Evolutionary conservation across 1,284 basidiomycete species (phyloP).

Genomic region (Puccinia novopanici): DNA sequence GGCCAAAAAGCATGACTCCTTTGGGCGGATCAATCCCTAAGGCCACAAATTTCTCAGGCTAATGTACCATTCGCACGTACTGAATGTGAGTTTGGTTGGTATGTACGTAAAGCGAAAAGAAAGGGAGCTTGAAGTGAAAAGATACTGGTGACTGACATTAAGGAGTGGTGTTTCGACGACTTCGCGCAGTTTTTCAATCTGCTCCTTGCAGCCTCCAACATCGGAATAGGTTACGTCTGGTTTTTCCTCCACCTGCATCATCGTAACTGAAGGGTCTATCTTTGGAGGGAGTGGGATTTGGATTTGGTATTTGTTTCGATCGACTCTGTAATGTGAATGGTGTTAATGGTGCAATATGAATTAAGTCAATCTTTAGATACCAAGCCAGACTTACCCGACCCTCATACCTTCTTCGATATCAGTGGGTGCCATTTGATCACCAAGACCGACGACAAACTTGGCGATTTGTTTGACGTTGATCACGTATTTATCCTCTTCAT

Average conservation of each 20-base stretch:
- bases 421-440: slow-evolving; percentile 92
- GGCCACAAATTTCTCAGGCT: slow-evolving; percentile 97
- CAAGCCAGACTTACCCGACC: slow-evolving; percentile 72
- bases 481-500: slow-evolving; percentile 94
- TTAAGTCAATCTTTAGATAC: too few species aligned
- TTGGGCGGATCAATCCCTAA: slow-evolving; percentile 99
- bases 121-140: neutral
- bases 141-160: slow-evolving; percentile 66
- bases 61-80: slow-evolving; percentile 52
- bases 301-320: slow-evolving; percentile 81
- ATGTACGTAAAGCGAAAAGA: neutral
- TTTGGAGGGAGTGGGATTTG: slow-evolving; percentile 99
- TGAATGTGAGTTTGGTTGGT: neutral
- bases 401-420: slow-evolving; percentile 99
- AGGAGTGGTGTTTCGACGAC: slow-evolving; percentile 97
- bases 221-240: slow-evolving; percentile 98
- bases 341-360: too few species aligned
- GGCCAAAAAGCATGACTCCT: slow-evolving; percentile 90
- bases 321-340: slow-evolving; percentile 16
- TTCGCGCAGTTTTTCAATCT: slow-evolving; percentile 98
- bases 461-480: slow-evolving; percentile 99
- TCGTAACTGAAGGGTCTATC: slow-evolving; percentile 98
- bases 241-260: slow-evolving; percentile 99
- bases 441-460: slow-evolving; percentile 96
- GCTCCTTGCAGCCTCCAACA: slow-evolving; percentile 97